Percentiles rank a stretch among this genome's conserved stretches.
phyloP scores from a whole-genome alignment of 441 rosid genomes.

The Hypseocharis bilobata region DNA sequence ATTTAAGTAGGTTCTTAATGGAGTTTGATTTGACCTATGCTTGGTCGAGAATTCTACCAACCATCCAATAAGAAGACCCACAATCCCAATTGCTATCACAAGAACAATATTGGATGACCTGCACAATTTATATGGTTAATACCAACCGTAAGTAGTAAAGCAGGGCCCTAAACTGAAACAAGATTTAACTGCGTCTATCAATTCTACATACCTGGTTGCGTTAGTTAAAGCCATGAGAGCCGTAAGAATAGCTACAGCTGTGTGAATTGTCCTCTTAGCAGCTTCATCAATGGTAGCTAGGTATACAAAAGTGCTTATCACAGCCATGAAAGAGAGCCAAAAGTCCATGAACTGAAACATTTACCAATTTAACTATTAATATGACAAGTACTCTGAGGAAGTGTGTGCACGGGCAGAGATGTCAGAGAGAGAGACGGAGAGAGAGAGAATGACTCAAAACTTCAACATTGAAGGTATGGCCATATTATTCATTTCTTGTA shows the following conservation, averaged over 20 bases:
- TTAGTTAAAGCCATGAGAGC: slow-evolving; percentile 84
- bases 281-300: slow-evolving; percentile 62
- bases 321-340: slow-evolving; percentile 99
- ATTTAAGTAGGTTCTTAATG: slow-evolving; percentile 37
- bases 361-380: slow-evolving; percentile 17
- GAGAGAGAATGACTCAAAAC: too few relatives aligned
- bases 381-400: too few relatives aligned
- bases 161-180: slow-evolving; percentile 5
- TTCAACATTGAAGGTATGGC: too few relatives aligned
- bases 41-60: slow-evolving; percentile 59
- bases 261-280: slow-evolving; percentile 70
- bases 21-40: slow-evolving; percentile 44
- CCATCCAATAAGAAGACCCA: slow-evolving; percentile 74
- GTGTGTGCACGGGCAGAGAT: too few relatives aligned
- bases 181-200: slow-evolving; percentile 8
- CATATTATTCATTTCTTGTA: too few relatives aligned
- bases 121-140: slow-evolving; percentile 22
- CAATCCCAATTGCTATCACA: slow-evolving; percentile 68
- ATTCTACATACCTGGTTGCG: slow-evolving; percentile 66
- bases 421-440: neutral
- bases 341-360: slow-evolving; percentile 91
- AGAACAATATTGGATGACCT: slow-evolving; percentile 75
- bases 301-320: slow-evolving; percentile 78
- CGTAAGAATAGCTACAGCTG: slow-evolving; percentile 81
- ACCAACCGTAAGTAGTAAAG: slow-evolving; percentile 3